phyloP scores from a whole-genome alignment of 2,329 filamentous ascomycete genomes.

The Ceratocystis albifundus region DNA sequence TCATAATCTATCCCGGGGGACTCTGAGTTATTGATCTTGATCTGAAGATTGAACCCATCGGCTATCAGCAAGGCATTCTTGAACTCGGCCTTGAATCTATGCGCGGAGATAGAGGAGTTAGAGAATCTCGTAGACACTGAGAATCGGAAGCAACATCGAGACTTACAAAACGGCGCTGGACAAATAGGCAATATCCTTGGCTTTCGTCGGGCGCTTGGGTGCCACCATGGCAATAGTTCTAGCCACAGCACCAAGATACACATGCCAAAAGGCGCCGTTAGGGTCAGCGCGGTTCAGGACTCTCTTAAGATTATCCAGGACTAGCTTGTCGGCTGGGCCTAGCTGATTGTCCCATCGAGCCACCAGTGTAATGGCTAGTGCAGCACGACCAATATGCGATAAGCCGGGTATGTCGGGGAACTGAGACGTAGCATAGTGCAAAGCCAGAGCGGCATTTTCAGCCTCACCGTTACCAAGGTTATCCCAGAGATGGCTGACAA shows the following conservation, averaged over 20 bases:
- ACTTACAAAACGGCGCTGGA: constrained; percentile 34
- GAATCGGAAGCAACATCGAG: neutral
- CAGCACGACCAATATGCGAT: constrained; percentile 57
- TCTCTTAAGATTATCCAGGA: constrained; percentile 35
- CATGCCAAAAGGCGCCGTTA: constrained; percentile 41
- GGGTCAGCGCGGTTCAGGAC: constrained; percentile 33
- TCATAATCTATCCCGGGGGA: constrained; percentile 27
- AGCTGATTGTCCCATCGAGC: constrained; percentile 60
- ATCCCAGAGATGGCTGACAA: constrained; percentile 42
- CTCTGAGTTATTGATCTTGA: neutral
- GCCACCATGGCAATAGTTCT: constrained; percentile 34
- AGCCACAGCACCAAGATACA: constrained; percentile 42
- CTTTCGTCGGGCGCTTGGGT: constrained; percentile 33
- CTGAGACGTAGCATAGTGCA: constrained; percentile 62
- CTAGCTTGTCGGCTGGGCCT: constrained; percentile 37
- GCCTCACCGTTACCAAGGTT: constrained; percentile 39
- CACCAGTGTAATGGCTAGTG: constrained; percentile 59
- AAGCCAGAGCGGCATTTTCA: constrained; percentile 52
- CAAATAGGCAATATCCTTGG: constrained; percentile 28
- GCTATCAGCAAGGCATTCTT: neutral
- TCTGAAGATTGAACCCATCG: neutral
- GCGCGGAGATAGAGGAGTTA: neutral
- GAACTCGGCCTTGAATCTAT: neutral
- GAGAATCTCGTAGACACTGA: neutral
- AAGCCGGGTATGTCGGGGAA: constrained; percentile 60